Evolutionary conservation across 2,329 filamentous ascomycete genomes (phyloP).

Genomic region (Fusarium longipes): DNA sequence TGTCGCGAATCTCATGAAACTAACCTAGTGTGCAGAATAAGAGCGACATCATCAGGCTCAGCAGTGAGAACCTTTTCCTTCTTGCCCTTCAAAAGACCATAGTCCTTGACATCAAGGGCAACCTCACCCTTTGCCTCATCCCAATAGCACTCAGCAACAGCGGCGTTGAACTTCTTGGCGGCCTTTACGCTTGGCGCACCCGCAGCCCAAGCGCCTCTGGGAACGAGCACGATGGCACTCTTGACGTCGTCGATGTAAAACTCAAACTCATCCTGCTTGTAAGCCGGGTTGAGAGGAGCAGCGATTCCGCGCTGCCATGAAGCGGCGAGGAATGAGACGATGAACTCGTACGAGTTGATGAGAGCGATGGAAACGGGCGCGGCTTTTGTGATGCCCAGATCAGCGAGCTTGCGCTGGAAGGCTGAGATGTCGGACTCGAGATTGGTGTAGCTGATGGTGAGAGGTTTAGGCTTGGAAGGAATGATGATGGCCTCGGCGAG

Average conservation of each 20-base stretch:
- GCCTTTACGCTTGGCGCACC: slow-evolving; percentile 79
- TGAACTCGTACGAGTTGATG: slow-evolving; percentile 88
- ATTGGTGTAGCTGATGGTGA: slow-evolving; percentile 76
- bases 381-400: slow-evolving; percentile 74
- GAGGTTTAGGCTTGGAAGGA: slow-evolving; percentile 69
- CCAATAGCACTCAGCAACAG: slow-evolving; percentile 90
- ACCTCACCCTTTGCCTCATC: slow-evolving; percentile 73
- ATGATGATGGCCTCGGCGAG: slow-evolving; percentile 75
- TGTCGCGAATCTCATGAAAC: slow-evolving; percentile 13
- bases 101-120: slow-evolving; percentile 80
- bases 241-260: slow-evolving; percentile 92
- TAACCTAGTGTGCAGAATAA: slow-evolving; percentile 81
- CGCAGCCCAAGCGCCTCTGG: slow-evolving; percentile 73
- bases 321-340: slow-evolving; percentile 85
- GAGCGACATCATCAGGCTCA: slow-evolving; percentile 80
- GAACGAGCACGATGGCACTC: slow-evolving; percentile 81
- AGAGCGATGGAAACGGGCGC: slow-evolving; percentile 85
- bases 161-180: slow-evolving; percentile 81
- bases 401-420: slow-evolving; percentile 83
- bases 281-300: slow-evolving; percentile 86
- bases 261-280: slow-evolving; percentile 91
- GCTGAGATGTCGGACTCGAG: slow-evolving; percentile 72
- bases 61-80: slow-evolving; percentile 58
- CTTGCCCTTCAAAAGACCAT: slow-evolving; percentile 69
- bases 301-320: slow-evolving; percentile 87